Conservation (phyloP, 306 rosid genomes). For the Heteromeles arbutifolia region DNA sequence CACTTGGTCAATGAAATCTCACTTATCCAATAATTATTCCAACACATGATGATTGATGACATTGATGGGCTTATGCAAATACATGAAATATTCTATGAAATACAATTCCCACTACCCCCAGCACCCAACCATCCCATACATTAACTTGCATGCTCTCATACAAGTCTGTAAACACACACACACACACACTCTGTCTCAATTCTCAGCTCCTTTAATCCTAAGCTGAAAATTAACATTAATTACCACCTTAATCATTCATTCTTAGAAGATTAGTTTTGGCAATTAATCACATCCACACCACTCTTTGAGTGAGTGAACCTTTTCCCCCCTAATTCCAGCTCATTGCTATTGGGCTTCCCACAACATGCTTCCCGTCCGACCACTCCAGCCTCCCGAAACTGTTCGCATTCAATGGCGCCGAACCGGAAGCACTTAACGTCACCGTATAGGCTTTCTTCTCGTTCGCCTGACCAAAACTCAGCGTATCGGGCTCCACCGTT, state of each 20-base stretch:
- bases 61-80: too few species aligned
- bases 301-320: constrained; percentile 8
- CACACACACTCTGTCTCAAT: neutral
- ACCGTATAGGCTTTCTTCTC: constrained; percentile 60
- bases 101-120: too few species aligned
- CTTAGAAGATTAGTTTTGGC: neutral
- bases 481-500: constrained; percentile 46
- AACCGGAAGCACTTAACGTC: constrained; percentile 29
- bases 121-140: too few species aligned
- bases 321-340: constrained; percentile 17
- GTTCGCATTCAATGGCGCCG: neutral
- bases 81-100: too few species aligned
- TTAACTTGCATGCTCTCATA: neutral
- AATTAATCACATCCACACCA: neutral
- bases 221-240: neutral
- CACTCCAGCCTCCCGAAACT: constrained; percentile 65
- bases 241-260: neutral
- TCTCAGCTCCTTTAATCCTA: neutral
- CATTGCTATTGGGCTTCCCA: constrained; percentile 56
- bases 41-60: too few species aligned
- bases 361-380: constrained; percentile 59
- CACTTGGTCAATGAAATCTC: too few species aligned
- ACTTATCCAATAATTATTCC: too few species aligned
- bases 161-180: neutral
- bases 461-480: constrained; percentile 37